These are phyloP conservation scores for Aurantiochytrium sp. DNA, from an alignment of 108 stramenopile species.

Conservation along the genomic window DNA sequence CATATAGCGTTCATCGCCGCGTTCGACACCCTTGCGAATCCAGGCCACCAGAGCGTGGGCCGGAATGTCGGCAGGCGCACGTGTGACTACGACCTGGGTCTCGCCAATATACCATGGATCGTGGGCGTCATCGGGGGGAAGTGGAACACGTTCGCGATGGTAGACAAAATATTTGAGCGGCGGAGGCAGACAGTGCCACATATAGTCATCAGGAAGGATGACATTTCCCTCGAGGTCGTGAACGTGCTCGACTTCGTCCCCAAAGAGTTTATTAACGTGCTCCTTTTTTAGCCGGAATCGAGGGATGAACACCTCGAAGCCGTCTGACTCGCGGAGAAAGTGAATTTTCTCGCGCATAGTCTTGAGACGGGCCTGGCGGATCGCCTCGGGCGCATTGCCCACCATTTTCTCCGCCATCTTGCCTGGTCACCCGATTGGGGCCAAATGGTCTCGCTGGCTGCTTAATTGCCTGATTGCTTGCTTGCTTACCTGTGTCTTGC, in stretches of 20 bases:
- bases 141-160: not conserved
- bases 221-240: not conserved
- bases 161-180: not conserved
- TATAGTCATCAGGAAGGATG: not conserved
- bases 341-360: not conserved
- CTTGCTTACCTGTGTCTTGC: too few species aligned
- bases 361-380: not conserved
- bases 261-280: not conserved
- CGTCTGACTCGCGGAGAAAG: not conserved
- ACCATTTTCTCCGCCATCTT: not conserved
- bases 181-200: not conserved
- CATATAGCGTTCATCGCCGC: not conserved
- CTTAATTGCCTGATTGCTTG: too few species aligned
- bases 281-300: not conserved
- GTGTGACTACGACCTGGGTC: not conserved
- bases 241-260: not conserved
- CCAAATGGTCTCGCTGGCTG: too few species aligned
- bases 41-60: not conserved
- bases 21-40: not conserved
- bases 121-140: not conserved
- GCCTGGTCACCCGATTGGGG: not conserved
- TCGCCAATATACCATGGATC: not conserved
- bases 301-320: not conserved
- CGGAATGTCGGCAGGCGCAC: not conserved
- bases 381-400: not conserved